Percentiles rank a stretch among this genome's conserved stretches.
Conservation (phyloP, 1,284 basidiomycete species). For the Papiliotrema laurentii region DNA sequence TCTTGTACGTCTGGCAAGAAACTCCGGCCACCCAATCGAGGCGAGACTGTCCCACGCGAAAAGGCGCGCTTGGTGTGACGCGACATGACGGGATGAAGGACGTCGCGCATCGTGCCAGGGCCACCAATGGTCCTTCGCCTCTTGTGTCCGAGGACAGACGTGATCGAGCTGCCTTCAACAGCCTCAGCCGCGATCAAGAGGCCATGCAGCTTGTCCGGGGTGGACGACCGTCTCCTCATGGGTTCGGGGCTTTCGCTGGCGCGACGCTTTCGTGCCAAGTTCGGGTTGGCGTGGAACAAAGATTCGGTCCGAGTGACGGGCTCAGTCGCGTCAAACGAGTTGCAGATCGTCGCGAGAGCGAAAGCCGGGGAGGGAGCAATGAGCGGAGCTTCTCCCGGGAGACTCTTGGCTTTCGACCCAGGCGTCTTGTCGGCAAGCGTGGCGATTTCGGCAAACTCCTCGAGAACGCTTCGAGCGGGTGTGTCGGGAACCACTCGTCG, state of each 20-base stretch:
- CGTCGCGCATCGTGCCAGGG: constrained; percentile 16
- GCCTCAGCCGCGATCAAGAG: constrained; percentile 41
- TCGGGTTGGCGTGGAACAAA: background rate
- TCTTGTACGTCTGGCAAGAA: constrained; percentile 20
- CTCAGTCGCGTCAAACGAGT: constrained; percentile 15
- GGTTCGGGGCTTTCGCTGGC: constrained; percentile 25
- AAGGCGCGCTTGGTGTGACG: constrained; percentile 7
- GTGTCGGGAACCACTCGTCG: constrained; percentile 33
- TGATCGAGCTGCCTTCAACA: constrained; percentile 39
- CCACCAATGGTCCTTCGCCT: constrained; percentile 38
- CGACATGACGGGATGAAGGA: constrained; percentile 12
- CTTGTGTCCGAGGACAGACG: constrained; percentile 35
- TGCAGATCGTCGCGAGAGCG: constrained; percentile 17
- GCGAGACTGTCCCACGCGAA: constrained; percentile 20
- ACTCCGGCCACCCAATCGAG: constrained; percentile 12
- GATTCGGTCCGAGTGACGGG: background rate
- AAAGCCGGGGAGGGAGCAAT: constrained; percentile 18
- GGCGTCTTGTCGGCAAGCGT: constrained; percentile 38
- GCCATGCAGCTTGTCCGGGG: constrained; percentile 38
- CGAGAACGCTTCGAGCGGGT: constrained; percentile 38
- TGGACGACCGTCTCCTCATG: constrained; percentile 15
- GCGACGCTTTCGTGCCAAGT: constrained; percentile 22
- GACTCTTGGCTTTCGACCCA: constrained; percentile 17
- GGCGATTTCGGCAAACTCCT: constrained; percentile 44
- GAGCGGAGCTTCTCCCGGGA: constrained; percentile 18